Percentiles rank a stretch among this genome's conserved stretches.
phyloP scores from a whole-genome alignment of 2,329 filamentous ascomycete genomes.

The Tolypocladium amazonense region DNA sequence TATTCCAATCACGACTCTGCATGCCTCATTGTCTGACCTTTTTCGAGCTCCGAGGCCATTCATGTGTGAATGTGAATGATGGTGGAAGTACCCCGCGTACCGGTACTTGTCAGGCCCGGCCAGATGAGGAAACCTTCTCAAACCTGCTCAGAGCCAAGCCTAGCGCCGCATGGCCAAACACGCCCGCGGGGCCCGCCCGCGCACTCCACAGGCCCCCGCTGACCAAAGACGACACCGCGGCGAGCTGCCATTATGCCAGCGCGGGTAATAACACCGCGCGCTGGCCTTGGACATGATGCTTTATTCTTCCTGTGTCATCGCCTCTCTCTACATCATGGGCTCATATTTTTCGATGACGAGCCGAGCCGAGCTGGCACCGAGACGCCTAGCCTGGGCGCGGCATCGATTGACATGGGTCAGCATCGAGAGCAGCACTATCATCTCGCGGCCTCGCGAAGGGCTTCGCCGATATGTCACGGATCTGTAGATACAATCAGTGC shows the following conservation, averaged over 20 bases:
- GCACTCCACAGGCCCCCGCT: neutral
- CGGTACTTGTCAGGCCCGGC: conserved; percentile 16
- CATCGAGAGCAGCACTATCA: neutral
- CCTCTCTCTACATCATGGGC: too few relatives aligned
- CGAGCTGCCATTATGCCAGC: too few relatives aligned
- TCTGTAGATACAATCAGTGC: neutral
- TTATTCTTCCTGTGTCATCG: too few relatives aligned
- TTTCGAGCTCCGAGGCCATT: neutral
- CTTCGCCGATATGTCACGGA: neutral
- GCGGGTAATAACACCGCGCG: too few relatives aligned
- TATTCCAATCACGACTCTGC: neutral
- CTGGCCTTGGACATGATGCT: too few relatives aligned
- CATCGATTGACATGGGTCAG: too few relatives aligned
- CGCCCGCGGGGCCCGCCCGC: neutral
- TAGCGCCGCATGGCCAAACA: neutral
- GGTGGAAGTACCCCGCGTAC: conserved; percentile 18
- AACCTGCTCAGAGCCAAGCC: conserved; percentile 29
- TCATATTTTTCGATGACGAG: too few relatives aligned
- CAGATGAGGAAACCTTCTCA: conserved; percentile 37
- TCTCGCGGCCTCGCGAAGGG: neutral
- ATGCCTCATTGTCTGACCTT: neutral
- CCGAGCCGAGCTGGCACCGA: neutral
- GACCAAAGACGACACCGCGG: neutral
- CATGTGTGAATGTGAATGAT: neutral
- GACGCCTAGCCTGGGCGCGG: neutral